Base-by-base conservation (phyloP, 257 asterid genomes). In the Primulina eburnea region DNA sequence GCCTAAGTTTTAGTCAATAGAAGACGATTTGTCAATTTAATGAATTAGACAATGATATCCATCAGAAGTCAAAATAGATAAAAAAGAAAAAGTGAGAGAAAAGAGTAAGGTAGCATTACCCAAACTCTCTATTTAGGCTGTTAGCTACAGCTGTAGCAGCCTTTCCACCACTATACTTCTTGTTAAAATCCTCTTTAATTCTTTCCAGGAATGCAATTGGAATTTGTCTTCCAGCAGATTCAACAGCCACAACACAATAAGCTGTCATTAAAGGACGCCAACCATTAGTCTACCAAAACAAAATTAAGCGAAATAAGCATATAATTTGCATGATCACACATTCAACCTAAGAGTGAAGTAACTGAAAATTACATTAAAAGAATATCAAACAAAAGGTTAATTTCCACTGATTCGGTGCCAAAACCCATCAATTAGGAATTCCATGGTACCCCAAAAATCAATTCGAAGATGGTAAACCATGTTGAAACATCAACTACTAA, bases 231-330 rank as follows among this genome's bases (percentile, higher is more conserved):
- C 90, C 90, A 32, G 84, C 84, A 33, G 84, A 71, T 61, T 85
- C 90, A 21, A 71, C 37, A 29, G 90, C 90, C 65, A 85, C 90
- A 5, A 78, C 88, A 21, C 90, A 85, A 34, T 78, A 85, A 58
- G 86, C 90, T 85, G 77, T 73, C 72, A 62, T 4, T 3, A 30
- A 60, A 55, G 53, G 18, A 43, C 9, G 2, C 9, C 21, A 18
- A 16, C 4, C 2, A 3, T 33, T n/a, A 11, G 63, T 34, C 29
- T 7, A 50, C 7, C 6, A 4, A 17, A 50, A 16, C 21, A 50
- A 50, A 12, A 50, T 50, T 50, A 50, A 14, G 56, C 4, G 20
- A 14, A 33, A 50, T 0, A 43, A 50, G 56, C 20, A 14, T 4
- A 4, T 50, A 50, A 50, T 50, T 14, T 50, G 57, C 8, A 50